These are phyloP conservation scores for Carpinus viminea DNA, from an alignment of 306 rosid genomes.

Conservation along the genomic window DNA sequence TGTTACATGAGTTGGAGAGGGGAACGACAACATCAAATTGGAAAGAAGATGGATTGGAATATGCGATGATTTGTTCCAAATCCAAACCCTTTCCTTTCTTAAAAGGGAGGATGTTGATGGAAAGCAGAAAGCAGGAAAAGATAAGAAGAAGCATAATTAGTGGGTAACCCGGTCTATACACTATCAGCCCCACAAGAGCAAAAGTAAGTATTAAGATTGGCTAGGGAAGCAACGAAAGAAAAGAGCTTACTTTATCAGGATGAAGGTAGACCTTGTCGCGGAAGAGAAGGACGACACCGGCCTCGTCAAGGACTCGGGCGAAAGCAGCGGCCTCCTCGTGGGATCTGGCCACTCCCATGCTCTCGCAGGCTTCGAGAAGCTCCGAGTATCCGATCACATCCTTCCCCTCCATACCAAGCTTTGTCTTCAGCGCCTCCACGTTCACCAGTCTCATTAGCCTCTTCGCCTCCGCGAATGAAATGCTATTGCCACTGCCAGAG, in stretches of 20 bases:
- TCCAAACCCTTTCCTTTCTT: too few species aligned
- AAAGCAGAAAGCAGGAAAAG: background rate
- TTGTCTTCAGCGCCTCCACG: conserved; percentile 71
- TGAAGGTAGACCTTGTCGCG: conserved; percentile 91
- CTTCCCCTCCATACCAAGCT: conserved; percentile 71
- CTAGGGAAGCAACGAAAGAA: background rate
- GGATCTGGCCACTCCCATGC: conserved; percentile 73
- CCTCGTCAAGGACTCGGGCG: conserved; percentile 82
- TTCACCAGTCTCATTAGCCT: conserved; percentile 90
- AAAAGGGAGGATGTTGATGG: background rate
- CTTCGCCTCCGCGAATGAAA: conserved; percentile 71
- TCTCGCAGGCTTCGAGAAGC: conserved; percentile 75
- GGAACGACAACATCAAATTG: background rate
- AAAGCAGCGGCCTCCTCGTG: conserved; percentile 69
- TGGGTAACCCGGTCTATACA: background rate
- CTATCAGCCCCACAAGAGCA: background rate
- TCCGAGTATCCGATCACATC: conserved; percentile 67
- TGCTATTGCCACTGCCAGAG: conserved; percentile 38
- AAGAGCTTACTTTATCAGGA: conserved; percentile 73
- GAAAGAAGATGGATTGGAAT: background rate
- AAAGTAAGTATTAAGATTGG: background rate
- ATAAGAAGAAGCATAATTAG: background rate
- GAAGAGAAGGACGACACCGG: conserved; percentile 85
- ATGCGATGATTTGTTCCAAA: background rate
- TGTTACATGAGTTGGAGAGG: background rate